phyloP scores from a whole-genome alignment of 2,329 filamentous ascomycete genomes.

The Orbilia ellipsospora region DNA sequence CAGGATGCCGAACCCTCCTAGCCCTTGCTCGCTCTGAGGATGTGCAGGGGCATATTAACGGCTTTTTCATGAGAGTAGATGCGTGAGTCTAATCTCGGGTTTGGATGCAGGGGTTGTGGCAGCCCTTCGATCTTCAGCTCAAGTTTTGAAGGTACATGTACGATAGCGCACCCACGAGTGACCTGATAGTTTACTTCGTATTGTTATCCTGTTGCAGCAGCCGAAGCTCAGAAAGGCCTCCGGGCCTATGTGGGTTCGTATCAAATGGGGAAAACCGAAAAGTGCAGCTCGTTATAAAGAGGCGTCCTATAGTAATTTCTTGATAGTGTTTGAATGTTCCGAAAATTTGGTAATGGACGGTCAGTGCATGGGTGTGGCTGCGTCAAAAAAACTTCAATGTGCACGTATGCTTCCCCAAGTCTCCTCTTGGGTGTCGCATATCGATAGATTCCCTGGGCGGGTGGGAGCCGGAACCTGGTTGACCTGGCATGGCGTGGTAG shows the following conservation, averaged over 20 bases:
- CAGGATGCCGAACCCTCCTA: conserved; percentile 22
- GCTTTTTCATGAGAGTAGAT: background rate
- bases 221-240: no score
- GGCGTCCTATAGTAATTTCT: conserved; percentile 53
- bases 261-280: conserved; percentile 26
- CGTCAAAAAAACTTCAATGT: conserved; percentile 13
- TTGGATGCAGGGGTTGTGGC: conserved; percentile 30
- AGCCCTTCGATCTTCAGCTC: background rate
- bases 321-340: conserved; percentile 17
- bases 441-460: conserved; percentile 18
- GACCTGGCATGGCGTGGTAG: conserved; percentile 42
- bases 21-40: conserved; percentile 16
- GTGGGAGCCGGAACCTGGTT: conserved; percentile 35
- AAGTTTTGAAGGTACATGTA: background rate
- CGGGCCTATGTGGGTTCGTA: background rate
- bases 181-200: conserved; percentile 1
- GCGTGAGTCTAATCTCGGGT: conserved; percentile 27
- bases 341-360: conserved; percentile 10
- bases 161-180: no score
- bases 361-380: conserved; percentile 25
- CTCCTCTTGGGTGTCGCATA: conserved; percentile 30
- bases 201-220: no score
- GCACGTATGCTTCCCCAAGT: background rate
- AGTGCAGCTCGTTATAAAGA: background rate
- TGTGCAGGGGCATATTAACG: conserved; percentile 14